Evolutionary conservation across 225 moss, liverwort and hornwort species (phyloP).

Genomic region (Climacium dendroides): DNA sequence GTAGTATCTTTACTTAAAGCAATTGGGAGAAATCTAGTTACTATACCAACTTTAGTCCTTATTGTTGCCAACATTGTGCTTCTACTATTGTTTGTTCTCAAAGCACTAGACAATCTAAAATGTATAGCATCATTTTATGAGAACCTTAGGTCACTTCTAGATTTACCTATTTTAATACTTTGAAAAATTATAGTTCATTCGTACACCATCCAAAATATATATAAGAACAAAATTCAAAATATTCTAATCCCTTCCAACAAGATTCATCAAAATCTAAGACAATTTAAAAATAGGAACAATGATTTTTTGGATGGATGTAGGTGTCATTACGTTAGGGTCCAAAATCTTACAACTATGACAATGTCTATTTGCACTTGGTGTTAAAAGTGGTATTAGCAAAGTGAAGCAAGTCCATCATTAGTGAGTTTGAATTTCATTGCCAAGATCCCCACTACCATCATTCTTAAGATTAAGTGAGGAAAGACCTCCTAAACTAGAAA

Average conservation of each 20-base stretch:
- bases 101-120: not conserved
- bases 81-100: fast-evolving
- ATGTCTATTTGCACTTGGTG: not conserved
- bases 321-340: not conserved
- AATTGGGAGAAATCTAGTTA: too few relatives aligned
- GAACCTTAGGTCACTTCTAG: not conserved
- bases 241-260: too few relatives aligned
- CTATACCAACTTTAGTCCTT: too few relatives aligned
- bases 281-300: too few relatives aligned
- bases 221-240: too few relatives aligned
- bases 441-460: not conserved
- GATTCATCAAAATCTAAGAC: too few relatives aligned
- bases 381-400: not conserved
- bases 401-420: not conserved
- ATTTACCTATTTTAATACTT: not conserved
- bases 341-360: not conserved
- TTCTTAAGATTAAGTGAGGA: not conserved
- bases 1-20: too few relatives aligned
- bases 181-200: not conserved
- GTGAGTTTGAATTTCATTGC: not conserved
- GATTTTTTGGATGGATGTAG: not conserved
- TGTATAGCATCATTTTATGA: not conserved
- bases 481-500: not conserved
- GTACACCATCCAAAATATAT: too few relatives aligned
- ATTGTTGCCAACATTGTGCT: fast-evolving